These are phyloP conservation scores for Clarireedia monteithiana DNA, from an alignment of 2,329 filamentous ascomycete genomes.

Conservation along the genomic window DNA sequence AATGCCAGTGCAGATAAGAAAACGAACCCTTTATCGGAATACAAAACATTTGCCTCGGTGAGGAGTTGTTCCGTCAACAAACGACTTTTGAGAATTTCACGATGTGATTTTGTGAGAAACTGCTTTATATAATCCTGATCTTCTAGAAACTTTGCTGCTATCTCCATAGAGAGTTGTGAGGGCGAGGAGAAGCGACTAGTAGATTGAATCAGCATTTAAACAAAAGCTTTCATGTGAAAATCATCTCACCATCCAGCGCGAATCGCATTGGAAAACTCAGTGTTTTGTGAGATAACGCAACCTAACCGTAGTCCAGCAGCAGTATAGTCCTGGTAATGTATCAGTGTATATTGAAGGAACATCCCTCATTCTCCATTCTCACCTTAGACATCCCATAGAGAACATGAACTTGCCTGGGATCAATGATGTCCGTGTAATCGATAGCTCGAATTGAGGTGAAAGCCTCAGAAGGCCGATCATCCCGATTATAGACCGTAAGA, in stretches of 20 bases:
- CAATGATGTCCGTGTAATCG: conserved; percentile 35
- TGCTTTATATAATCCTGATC: not conserved
- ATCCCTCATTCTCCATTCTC: not conserved
- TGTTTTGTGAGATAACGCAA: not conserved
- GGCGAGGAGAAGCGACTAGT: not conserved
- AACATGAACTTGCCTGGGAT: conserved; percentile 37
- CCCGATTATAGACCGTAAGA: conserved; percentile 35
- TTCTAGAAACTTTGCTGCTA: not conserved
- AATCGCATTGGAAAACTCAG: not conserved
- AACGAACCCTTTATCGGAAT: conserved; percentile 26
- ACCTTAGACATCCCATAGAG: conserved; percentile 26
- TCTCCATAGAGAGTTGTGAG: not conserved
- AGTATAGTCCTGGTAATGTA: not conserved
- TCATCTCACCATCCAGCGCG: not conserved
- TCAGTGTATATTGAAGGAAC: not conserved
- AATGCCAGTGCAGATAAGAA: not conserved
- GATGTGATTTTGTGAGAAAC: not conserved
- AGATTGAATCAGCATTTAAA: not conserved
- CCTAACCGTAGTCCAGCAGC: not conserved
- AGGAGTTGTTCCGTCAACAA: not conserved
- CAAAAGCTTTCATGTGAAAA: not conserved
- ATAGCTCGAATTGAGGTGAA: conserved; percentile 46
- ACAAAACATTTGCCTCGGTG: conserved; percentile 33
- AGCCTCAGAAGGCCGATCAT: conserved; percentile 8
- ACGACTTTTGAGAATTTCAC: not conserved